phyloP scores from a whole-genome alignment of 1,284 basidiomycete genomes.

The Boletellus sp. region DNA sequence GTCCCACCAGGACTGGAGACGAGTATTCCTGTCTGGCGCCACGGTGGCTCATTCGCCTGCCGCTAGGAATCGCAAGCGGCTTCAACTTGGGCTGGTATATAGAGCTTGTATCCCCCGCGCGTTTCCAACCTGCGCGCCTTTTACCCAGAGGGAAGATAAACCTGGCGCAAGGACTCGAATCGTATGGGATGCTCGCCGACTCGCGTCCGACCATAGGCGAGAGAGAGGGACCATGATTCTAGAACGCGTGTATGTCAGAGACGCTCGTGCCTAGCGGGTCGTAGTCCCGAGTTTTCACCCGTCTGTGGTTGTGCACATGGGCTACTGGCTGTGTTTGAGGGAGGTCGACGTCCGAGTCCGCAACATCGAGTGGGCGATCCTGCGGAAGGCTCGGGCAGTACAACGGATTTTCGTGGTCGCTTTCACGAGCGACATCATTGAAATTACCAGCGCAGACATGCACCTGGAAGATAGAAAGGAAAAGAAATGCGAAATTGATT shows the following conservation, averaged over 20 bases:
- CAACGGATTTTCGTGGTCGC: slow-evolving; percentile 17
- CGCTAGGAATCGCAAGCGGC: background rate
- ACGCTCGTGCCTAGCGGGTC: too few relatives aligned
- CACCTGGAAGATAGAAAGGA: too few relatives aligned
- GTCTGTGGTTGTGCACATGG: too few relatives aligned
- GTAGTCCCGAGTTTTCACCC: too few relatives aligned
- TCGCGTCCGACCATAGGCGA: background rate
- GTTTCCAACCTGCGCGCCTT: background rate
- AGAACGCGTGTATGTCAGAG: too few relatives aligned
- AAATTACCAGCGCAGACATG: too few relatives aligned
- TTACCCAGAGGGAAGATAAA: background rate
- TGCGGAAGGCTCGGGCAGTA: slow-evolving; percentile 12
- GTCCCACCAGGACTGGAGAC: background rate
- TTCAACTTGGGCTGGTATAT: background rate
- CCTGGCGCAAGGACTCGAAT: slow-evolving; percentile 3
- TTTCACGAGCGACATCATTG: background rate
- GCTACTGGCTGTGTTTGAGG: too few relatives aligned
- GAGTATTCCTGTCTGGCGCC: background rate
- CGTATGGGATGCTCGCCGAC: background rate
- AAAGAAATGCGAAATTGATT: too few relatives aligned
- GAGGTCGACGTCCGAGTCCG: background rate
- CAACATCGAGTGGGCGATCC: background rate
- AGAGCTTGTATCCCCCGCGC: background rate
- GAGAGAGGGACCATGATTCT: too few relatives aligned
- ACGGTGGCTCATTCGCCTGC: too few relatives aligned